These are phyloP conservation scores for Beverwykella pulmonaria DNA, from an alignment of 495 filamentous ascomycete genomes.

Conservation along the genomic window DNA sequence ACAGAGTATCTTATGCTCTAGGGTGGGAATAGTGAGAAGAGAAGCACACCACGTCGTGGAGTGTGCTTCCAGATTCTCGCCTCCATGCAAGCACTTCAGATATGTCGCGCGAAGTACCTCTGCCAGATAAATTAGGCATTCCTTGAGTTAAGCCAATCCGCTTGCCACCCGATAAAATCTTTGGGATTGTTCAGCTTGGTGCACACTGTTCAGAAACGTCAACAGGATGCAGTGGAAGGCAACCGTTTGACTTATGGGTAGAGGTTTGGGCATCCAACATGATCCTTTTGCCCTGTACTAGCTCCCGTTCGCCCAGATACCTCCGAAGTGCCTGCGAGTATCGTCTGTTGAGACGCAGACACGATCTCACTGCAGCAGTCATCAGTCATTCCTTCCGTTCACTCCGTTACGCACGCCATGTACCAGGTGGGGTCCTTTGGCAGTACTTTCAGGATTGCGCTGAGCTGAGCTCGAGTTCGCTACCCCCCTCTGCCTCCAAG, in stretches of 20 bases:
- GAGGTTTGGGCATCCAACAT: neutral
- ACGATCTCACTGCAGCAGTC: constrained; percentile 32
- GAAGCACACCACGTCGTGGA: neutral
- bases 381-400: constrained; percentile 1
- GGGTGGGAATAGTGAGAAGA: neutral
- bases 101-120: too few species aligned
- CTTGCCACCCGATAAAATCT: too few species aligned
- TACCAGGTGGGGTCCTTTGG: neutral
- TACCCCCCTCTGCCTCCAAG: too few species aligned
- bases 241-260: neutral
- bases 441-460: neutral
- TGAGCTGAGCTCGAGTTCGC: neutral
- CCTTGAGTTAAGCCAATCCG: too few species aligned
- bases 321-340: neutral
- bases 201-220: too few species aligned
- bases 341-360: constrained; percentile 12
- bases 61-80: too few species aligned
- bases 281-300: constrained; percentile 13
- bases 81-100: too few species aligned
- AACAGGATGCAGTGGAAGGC: neutral
- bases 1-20: neutral
- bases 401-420: neutral
- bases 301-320: constrained; percentile 8
- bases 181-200: too few species aligned
- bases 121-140: too few species aligned